phyloP scores from a whole-genome alignment of 148 eudicot genomes.

The Chenopodium album region DNA sequence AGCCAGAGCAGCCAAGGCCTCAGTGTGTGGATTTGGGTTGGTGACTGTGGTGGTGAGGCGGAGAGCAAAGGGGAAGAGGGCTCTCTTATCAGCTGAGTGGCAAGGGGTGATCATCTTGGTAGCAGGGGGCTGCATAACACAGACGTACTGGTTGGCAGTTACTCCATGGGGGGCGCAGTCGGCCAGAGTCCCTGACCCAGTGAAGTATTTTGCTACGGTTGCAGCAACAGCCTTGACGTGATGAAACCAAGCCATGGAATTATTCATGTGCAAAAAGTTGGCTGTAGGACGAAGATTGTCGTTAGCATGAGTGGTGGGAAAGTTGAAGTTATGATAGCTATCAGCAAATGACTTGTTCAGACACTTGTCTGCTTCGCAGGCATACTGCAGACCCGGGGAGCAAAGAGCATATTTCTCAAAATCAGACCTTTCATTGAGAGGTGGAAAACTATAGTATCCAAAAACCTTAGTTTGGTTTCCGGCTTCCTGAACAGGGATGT shows the following conservation, averaged over 20 bases:
- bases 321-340: background rate
- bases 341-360: background rate
- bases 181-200: background rate
- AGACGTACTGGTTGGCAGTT: background rate
- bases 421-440: background rate
- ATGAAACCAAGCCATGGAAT: background rate
- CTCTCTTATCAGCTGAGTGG: background rate
- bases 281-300: background rate
- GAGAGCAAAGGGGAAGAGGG: background rate
- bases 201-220: background rate
- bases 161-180: background rate
- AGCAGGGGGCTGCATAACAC: background rate
- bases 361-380: background rate
- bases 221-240: background rate
- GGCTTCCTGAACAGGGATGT: slow-evolving; percentile 20
- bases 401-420: slow-evolving; percentile 4
- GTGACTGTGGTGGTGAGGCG: background rate
- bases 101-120: background rate
- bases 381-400: background rate
- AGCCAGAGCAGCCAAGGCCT: background rate
- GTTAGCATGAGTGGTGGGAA: background rate
- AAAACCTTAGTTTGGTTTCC: background rate
- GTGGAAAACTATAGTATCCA: background rate
- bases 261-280: background rate
- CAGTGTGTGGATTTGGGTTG: background rate